Evolutionary conservation across 2,329 filamentous ascomycete species (phyloP), one percentile per base, ranked within the genome.

Genomic region (Fusarium dlaminii): DNA sequence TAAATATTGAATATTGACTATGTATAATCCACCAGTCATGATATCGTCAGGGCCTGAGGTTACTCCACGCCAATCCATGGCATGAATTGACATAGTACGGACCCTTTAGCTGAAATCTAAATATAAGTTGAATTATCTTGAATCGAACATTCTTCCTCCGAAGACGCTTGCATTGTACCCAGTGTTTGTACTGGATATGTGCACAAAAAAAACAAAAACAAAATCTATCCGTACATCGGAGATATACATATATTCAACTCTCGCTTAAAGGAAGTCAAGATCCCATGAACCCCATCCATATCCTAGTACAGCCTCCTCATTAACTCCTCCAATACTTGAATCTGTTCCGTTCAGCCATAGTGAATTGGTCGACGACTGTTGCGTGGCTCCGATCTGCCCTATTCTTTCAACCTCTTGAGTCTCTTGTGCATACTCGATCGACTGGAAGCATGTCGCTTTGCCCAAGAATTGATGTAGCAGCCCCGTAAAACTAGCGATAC

Each of bases 381-480:
- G 68, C 27, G 72, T 32, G 29, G 66, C 30, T 17, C 55, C 66
- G 14, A 72, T 55, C 34, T 62, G 56, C 18, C 51, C 63, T 30
- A 62, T 49, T 12, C 59, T 66, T 37, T 72, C 69, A 10, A 64
- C 22, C 29, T 68, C 66, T 32, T 71, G 73, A n/a, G 61, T 40
- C 59, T 77, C 77, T 13, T 64, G 62, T 32, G 62, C 66, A 49
- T 75, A 78, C 30, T 75, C 60, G 18, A 78, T 58, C 14, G 63
- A 68, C 57, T 78, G 72, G 34, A 78, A 79, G 32, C 77, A 82
- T 15, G 81, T 82, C 22, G 82, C 79, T 61, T 77, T 79, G 6
- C 82, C 82, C 8, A 83, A 66, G 7, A 79, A 78, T n/a, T 81
- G 79, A 46, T 80, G 78, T 70, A 83, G 76, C 46, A 83, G 46